Conservation (phyloP, 345 rosid species). For the Geranium rotundifolium region DNA sequence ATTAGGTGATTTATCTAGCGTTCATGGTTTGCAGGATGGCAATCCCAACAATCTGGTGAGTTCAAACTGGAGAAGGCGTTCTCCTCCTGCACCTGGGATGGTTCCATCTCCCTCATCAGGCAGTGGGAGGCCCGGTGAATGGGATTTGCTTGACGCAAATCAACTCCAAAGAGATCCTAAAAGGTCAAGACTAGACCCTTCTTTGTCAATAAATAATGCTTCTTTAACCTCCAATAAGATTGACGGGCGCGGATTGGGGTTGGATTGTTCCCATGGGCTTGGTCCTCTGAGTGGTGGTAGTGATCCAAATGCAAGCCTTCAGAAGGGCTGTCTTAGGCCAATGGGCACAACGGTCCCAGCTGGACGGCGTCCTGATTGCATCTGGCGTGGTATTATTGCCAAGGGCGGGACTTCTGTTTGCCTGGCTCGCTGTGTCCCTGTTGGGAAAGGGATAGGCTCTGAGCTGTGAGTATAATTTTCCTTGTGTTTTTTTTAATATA, state of each 20-base stretch:
- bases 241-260: conserved; percentile 38
- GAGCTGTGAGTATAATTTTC: conserved; percentile 46
- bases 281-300: conserved; percentile 35
- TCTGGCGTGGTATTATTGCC: conserved; percentile 68
- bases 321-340: conserved; percentile 34
- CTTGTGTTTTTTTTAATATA: background rate
- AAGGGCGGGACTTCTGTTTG: conserved; percentile 79
- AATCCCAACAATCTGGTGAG: conserved; percentile 21
- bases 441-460: conserved; percentile 37
- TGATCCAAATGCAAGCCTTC: conserved; percentile 21
- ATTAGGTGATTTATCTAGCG: conserved; percentile 30
- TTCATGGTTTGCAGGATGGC: conserved; percentile 23
- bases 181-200: conserved; percentile 52
- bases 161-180: conserved; percentile 57
- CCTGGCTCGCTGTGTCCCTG: conserved; percentile 59
- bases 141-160: conserved; percentile 61
- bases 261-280: conserved; percentile 33
- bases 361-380: conserved; percentile 36
- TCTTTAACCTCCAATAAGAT: conserved; percentile 38
- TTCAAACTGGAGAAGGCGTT: conserved; percentile 53
- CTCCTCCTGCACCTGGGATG: conserved; percentile 48
- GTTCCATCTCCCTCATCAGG: conserved; percentile 45
- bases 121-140: conserved; percentile 40
- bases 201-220: conserved; percentile 28
- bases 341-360: conserved; percentile 19